Evolutionary conservation across 2,329 filamentous ascomycete genomes (phyloP).

Genomic region (Purpureocillium takamizusanense): DNA sequence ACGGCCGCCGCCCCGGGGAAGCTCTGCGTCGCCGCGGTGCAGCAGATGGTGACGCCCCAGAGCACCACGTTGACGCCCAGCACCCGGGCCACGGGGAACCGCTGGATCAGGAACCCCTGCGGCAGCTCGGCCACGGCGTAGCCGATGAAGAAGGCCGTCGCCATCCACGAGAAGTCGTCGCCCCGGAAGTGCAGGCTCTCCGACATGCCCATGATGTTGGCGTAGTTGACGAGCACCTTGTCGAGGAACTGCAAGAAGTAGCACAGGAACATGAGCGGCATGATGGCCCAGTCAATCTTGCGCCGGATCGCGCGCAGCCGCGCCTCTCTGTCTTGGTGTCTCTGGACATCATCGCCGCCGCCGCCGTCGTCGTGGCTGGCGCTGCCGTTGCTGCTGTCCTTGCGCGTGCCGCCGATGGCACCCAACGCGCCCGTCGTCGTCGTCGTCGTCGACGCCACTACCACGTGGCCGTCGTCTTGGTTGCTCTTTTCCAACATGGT

Average conservation of each 20-base stretch:
- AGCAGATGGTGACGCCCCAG: constrained; percentile 31
- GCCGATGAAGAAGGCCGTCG: constrained; percentile 20
- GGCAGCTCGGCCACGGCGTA: constrained; percentile 19
- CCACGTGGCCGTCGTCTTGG: too few species aligned
- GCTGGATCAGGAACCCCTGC: constrained; percentile 21
- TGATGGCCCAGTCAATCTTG: constrained; percentile 15
- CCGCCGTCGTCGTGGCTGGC: too few species aligned
- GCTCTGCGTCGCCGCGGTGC: constrained; percentile 28
- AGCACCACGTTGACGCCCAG: constrained; percentile 21
- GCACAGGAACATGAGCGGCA: constrained; percentile 17
- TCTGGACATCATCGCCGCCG: too few species aligned
- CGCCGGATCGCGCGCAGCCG: constrained; percentile 9
- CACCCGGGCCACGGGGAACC: constrained; percentile 22
- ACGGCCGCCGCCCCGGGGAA: constrained; percentile 32
- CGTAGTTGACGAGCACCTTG: constrained; percentile 18
- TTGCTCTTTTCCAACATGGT: too few species aligned
- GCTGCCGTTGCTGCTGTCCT: too few species aligned
- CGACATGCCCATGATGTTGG: constrained; percentile 20
- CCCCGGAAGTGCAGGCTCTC: constrained; percentile 18
- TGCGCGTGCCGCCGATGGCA: too few species aligned
- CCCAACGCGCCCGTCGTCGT: too few species aligned
- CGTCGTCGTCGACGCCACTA: too few species aligned
- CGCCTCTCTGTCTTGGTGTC: too few species aligned
- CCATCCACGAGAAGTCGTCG: constrained; percentile 21
- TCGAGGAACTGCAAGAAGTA: constrained; percentile 18